Percentiles rank a stretch among this genome's conserved stretches.
Evolutionary conservation across 768 basidiomycete genomes (phyloP).

Genomic region (Nevesoporus exiguus): DNA sequence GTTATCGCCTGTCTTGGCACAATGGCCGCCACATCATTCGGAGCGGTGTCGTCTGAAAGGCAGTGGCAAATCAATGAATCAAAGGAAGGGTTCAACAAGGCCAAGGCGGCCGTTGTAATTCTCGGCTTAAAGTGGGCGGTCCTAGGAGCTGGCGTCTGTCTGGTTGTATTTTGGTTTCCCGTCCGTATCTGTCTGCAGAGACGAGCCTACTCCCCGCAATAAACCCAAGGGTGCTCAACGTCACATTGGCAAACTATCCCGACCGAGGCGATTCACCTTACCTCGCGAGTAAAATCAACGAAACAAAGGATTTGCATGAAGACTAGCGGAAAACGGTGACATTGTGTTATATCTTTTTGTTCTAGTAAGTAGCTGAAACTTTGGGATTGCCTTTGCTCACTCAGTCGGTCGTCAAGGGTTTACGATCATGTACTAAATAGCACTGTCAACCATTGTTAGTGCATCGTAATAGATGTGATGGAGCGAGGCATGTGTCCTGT

Average conservation of each 20-base stretch:
- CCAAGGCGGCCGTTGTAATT: slow-evolving; percentile 88
- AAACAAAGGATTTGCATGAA: slow-evolving; percentile 93
- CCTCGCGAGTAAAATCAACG: slow-evolving; percentile 97
- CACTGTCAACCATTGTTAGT: slow-evolving; percentile 9
- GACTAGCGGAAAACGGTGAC: slow-evolving; percentile 50
- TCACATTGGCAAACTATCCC: slow-evolving; percentile 92
- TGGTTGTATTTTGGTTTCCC: background rate
- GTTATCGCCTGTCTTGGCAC: slow-evolving; percentile 75
- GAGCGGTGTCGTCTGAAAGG: slow-evolving; percentile 55
- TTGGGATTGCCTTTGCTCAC: background rate
- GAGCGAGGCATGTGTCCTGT: too few species aligned
- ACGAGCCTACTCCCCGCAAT: slow-evolving; percentile 69
- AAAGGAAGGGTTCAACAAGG: slow-evolving; percentile 97
- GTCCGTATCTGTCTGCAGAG: slow-evolving; percentile 46
- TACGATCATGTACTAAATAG: slow-evolving; percentile 20
- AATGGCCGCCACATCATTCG: slow-evolving; percentile 67
- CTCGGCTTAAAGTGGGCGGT: slow-evolving; percentile 83
- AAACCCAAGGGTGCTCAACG: slow-evolving; percentile 94
- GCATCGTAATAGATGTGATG: too few species aligned
- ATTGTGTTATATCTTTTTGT: background rate
- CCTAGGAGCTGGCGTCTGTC: background rate
- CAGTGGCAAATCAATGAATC: slow-evolving; percentile 75
- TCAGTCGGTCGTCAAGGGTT: slow-evolving; percentile 3
- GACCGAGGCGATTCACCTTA: slow-evolving; percentile 99
- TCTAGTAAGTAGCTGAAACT: slow-evolving; percentile 5